Evolutionary conservation across 257 asterid genomes (phyloP).

Genomic region (Solanum lignicaule): DNA sequence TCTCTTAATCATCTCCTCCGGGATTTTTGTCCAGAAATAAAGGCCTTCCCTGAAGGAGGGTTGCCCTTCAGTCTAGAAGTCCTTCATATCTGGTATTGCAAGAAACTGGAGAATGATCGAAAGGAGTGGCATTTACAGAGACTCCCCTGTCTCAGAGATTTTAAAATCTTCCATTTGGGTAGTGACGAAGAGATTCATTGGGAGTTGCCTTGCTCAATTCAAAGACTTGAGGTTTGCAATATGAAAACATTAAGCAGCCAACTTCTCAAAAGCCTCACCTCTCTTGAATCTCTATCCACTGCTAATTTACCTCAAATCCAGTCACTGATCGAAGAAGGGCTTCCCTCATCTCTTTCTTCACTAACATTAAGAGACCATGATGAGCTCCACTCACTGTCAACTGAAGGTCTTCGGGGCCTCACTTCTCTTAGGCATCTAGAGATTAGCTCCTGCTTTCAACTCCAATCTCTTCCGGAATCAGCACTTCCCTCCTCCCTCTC

Average conservation of each 20-base stretch:
- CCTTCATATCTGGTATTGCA: rapidly evolving
- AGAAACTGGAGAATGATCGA: not conserved
- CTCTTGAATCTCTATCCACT: not conserved
- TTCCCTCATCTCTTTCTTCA: not conserved
- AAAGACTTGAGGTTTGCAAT: not conserved
- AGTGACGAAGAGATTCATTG: too few species aligned
- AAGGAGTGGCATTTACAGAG: not conserved
- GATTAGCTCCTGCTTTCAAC: rapidly evolving
- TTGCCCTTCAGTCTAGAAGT: not conserved
- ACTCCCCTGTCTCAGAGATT: not conserved
- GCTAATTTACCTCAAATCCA: not conserved
- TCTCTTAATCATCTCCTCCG: not conserved
- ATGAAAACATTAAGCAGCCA: not conserved
- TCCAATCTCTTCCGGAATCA: not conserved
- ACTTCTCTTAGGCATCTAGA: not conserved
- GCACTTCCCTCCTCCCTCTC: not conserved
- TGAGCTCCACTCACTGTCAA: not conserved
- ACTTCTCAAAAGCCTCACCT: not conserved
- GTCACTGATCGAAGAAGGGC: not conserved
- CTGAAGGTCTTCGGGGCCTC: not conserved
- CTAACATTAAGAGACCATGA: rapidly evolving
- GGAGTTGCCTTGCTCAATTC: too few species aligned
- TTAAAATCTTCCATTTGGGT: rapidly evolving
- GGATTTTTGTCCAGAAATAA: rapidly evolving
- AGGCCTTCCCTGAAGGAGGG: not conserved